Conservation (phyloP, 495 filamentous ascomycete species). For the Bathelium albidoporum region DNA sequence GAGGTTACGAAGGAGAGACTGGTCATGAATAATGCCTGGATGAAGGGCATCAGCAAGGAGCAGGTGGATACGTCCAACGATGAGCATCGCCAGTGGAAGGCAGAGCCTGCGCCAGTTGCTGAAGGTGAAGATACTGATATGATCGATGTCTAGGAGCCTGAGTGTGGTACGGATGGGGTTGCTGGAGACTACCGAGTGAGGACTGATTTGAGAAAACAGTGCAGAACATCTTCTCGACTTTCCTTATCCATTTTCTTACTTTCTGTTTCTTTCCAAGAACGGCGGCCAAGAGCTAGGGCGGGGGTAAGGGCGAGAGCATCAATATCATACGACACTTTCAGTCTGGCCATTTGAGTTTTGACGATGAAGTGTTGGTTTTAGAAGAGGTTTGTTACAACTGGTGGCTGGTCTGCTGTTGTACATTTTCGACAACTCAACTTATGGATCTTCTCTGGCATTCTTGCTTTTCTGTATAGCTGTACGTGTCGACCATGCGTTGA, state of each 20-base stretch:
- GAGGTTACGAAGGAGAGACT: constrained; percentile 62
- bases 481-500: background rate
- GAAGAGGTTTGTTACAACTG: too few species aligned
- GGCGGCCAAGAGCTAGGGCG: too few species aligned
- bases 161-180: too few species aligned
- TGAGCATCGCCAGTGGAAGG: constrained; percentile 33
- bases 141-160: background rate
- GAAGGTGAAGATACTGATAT: constrained; percentile 3
- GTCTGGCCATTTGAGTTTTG: background rate
- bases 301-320: too few species aligned
- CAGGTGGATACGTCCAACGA: constrained; percentile 60
- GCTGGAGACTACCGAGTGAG: background rate
- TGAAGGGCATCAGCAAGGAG: constrained; percentile 58
- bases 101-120: background rate
- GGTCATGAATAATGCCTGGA: constrained; percentile 65
- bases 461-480: background rate
- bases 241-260: too few species aligned
- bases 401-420: too few species aligned
- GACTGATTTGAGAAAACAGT: too few species aligned
- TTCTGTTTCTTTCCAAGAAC: too few species aligned
- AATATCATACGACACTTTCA: too few species aligned
- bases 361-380: too few species aligned
- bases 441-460: background rate
- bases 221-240: too few species aligned
- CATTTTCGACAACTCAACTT: background rate